Percentiles rank a stretch among this genome's conserved stretches.
These are phyloP conservation scores for Hypoxylon subgilvum DNA, from an alignment of 495 filamentous ascomycete genomes.

Conservation along the genomic window DNA sequence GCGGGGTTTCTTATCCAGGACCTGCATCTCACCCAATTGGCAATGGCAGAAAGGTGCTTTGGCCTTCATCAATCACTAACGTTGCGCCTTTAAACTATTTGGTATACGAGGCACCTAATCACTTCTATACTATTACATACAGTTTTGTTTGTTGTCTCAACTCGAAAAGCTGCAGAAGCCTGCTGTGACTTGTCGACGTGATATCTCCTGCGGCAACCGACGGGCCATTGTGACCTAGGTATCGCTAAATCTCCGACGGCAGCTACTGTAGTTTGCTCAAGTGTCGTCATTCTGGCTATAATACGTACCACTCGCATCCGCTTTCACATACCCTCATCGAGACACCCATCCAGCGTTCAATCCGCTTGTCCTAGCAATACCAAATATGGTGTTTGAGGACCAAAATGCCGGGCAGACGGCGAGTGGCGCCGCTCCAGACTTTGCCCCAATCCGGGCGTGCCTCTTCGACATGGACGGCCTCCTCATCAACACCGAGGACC, in stretches of 20 bases:
- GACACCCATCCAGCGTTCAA: no score
- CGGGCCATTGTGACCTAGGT: constrained; percentile 12
- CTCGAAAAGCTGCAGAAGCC: no score
- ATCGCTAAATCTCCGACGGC: constrained; percentile 9
- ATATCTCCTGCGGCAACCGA: constrained; percentile 38
- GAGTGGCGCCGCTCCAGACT: constrained; percentile 6
- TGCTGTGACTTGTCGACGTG: no score
- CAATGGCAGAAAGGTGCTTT: constrained; percentile 3
- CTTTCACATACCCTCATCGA: no score
- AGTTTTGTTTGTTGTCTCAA: no score
- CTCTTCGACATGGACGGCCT: constrained; percentile 95
- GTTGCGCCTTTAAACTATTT: not conserved
- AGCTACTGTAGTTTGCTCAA: not conserved
- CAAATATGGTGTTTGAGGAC: not conserved
- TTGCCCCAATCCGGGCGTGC: constrained; percentile 76
- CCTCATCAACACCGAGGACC: constrained; percentile 81
- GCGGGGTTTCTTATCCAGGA: constrained; percentile 18
- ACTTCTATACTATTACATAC: no score
- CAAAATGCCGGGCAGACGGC: not conserved
- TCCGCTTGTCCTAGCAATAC: not conserved
- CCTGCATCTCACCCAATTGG: constrained; percentile 8
- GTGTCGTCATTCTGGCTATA: not conserved
- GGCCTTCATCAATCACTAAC: constrained; percentile 1
- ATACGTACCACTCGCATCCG: no score
- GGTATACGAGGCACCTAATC: no score